Base-by-base conservation (phyloP, 106 monocot species). In the Dendrobium nobile region DNA sequence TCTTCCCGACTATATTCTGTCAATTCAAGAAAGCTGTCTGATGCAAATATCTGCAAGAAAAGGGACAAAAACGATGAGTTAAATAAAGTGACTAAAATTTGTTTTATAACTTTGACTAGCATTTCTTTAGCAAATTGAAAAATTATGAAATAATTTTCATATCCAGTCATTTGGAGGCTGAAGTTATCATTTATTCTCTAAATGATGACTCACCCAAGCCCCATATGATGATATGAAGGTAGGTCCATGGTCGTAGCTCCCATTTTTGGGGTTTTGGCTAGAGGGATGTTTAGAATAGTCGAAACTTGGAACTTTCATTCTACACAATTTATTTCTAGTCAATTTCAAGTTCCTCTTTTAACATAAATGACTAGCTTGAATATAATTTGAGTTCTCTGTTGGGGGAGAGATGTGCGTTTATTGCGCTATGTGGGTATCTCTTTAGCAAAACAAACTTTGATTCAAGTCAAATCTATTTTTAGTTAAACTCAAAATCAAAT, bases 1-100 rank as follows among this genome's bases (percentile, higher is more conserved):
- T 92, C 92, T 83, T 92, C 92, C 45, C 92, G 77, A 47, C 84
- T 84, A 77, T 89, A 92, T 55, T 92, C 92, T 48, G 92, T 92
- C 82, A 92, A 75, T 77, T 92, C 89, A 17, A 92, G 85, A 84
- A 92, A 92, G 79, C 92, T 92, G 73, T 92, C 87, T 19, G 92
- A 92, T 82, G 92, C 92, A 84, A 89, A 92, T 83, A 92, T 92
- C 92, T 92, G 84, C 77, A 76, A 11, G 59, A 61, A 16, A 54
- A 18, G 43, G 43, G 13, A 74, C 41, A 74, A 43, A 74, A 72
- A 33, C 16, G 9, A 10, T 19, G 41, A 42, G 74, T n/a, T 18
- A 44, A 43, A 44, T 17, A 74, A 40, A 42, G 42, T 20, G 41
- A 43, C 41, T 74, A 20, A 74, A 18, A 72, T 7, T 31, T 72